Evolutionary conservation across 75 land plant genomes (phyloP).

Genomic region (Cunninghamia lanceolata): DNA sequence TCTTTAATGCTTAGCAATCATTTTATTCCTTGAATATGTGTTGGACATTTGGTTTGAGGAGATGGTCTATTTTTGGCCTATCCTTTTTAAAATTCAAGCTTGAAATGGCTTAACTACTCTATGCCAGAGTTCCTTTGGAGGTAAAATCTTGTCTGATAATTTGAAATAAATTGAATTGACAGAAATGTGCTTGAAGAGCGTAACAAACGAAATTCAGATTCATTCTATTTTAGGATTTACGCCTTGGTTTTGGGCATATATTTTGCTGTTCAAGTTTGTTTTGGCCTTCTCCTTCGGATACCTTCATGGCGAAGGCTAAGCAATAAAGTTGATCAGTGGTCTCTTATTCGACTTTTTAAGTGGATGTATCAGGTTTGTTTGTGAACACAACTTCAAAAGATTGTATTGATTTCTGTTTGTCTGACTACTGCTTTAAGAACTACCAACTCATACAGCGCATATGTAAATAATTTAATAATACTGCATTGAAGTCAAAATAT

Average conservation of each 20-base stretch:
- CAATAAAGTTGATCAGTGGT: constrained; percentile 52
- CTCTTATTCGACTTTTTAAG: constrained; percentile 70
- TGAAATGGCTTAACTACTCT: neutral
- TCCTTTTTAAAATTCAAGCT: neutral
- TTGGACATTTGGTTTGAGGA: neutral
- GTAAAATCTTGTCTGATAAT: neutral
- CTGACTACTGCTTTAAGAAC: neutral
- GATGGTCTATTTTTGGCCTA: neutral
- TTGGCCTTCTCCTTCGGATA: constrained; percentile 55
- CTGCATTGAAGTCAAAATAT: neutral
- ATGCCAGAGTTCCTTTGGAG: neutral
- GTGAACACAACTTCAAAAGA: neutral
- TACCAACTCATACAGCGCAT: neutral
- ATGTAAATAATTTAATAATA: neutral
- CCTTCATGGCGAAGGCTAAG: constrained; percentile 61
- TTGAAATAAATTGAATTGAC: constrained; percentile 16
- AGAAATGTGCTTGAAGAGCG: constrained; percentile 76
- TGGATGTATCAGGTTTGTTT: constrained; percentile 89
- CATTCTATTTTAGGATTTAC: constrained; percentile 69
- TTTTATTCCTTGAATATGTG: neutral
- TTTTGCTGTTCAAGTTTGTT: constrained; percentile 55
- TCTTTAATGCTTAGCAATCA: neutral
- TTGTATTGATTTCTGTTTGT: neutral
- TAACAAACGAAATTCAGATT: constrained; percentile 24
- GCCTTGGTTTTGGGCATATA: constrained; percentile 70